Percentiles rank a stretch among this genome's conserved stretches.
phyloP scores from a whole-genome alignment of 2,329 filamentous ascomycete species.

The Eurotiales sp. region DNA sequence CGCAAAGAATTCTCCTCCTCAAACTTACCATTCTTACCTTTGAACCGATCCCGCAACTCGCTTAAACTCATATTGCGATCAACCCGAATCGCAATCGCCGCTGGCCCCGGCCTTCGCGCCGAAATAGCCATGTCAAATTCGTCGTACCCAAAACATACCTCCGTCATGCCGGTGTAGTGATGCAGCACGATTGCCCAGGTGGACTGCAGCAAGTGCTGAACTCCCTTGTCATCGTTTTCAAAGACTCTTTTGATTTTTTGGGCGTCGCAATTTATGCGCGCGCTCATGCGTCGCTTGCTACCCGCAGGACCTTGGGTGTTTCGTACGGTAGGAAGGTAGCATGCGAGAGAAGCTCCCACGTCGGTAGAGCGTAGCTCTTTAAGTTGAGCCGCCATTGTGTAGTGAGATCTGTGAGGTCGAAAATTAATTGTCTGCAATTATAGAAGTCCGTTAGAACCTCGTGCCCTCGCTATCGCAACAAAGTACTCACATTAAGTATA shows the following conservation, averaged over 20 bases:
- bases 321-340: constrained; percentile 34
- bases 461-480: too few relatives aligned
- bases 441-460: too few relatives aligned
- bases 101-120: constrained; percentile 18
- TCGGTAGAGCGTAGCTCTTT: neutral
- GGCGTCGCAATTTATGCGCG: constrained; percentile 29
- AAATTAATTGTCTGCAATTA: neutral
- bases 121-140: constrained; percentile 23
- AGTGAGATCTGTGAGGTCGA: neutral
- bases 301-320: constrained; percentile 22
- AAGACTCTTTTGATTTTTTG: constrained; percentile 17
- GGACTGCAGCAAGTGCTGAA: constrained; percentile 30
- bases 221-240: constrained; percentile 2
- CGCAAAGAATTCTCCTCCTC: constrained; percentile 12
- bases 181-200: constrained; percentile 46
- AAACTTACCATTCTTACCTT: constrained; percentile 16
- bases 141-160: constrained; percentile 47
- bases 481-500: too few relatives aligned
- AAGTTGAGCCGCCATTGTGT: constrained; percentile 6
- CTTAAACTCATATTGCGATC: constrained; percentile 26
- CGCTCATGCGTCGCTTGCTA: constrained; percentile 32
- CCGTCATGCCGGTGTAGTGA: constrained; percentile 45
- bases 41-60: constrained; percentile 25
- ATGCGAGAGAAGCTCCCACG: constrained; percentile 30
- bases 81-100: constrained; percentile 26